A percentile compares a stretch with the other conserved stretches of the same genome.
Conservation (phyloP, 441 rosid species). For the Adansonia gregorii region DNA sequence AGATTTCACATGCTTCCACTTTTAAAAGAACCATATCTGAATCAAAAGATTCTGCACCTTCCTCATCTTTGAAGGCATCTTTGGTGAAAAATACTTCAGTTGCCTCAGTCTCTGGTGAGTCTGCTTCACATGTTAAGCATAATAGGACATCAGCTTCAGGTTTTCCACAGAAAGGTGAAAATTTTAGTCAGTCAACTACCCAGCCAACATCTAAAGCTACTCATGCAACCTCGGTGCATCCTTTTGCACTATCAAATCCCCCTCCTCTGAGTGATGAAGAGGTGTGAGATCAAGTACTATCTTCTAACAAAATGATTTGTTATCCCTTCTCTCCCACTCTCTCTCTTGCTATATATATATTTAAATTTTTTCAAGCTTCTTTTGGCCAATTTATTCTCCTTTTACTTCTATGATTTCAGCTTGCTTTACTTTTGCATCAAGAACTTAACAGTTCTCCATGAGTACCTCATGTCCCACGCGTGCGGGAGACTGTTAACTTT, state of each 20-base stretch:
- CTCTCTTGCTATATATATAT: too few relatives aligned
- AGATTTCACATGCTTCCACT: constrained; percentile 50
- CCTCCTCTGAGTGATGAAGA: constrained; percentile 86
- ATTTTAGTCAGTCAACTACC: constrained; percentile 48
- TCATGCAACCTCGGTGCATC: constrained; percentile 48
- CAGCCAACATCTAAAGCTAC: constrained; percentile 53
- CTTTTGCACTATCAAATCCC: constrained; percentile 48
- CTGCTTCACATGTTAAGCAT: constrained; percentile 42
- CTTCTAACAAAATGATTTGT: constrained; percentile 11
- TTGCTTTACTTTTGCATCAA: constrained; percentile 95
- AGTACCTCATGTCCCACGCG: constrained; percentile 94
- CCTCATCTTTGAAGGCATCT: constrained; percentile 52
- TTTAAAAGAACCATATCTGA: constrained; percentile 47
- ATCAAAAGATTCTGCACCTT: constrained; percentile 49
- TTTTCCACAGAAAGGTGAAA: constrained; percentile 57
- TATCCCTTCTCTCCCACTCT: neutral
- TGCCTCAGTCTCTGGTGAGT: constrained; percentile 44
- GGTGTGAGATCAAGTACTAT: constrained; percentile 46
- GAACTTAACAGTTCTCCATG: constrained; percentile 98
- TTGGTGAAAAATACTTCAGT: constrained; percentile 43
- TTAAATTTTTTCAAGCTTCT: neutral
- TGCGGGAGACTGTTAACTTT: constrained; percentile 83
- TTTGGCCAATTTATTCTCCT: neutral
- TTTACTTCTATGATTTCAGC: constrained; percentile 48
- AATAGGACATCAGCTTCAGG: constrained; percentile 48